These are phyloP conservation scores for Ophiostoma sp. DNA, from an alignment of 2,329 filamentous ascomycete species.

Conservation along the genomic window DNA sequence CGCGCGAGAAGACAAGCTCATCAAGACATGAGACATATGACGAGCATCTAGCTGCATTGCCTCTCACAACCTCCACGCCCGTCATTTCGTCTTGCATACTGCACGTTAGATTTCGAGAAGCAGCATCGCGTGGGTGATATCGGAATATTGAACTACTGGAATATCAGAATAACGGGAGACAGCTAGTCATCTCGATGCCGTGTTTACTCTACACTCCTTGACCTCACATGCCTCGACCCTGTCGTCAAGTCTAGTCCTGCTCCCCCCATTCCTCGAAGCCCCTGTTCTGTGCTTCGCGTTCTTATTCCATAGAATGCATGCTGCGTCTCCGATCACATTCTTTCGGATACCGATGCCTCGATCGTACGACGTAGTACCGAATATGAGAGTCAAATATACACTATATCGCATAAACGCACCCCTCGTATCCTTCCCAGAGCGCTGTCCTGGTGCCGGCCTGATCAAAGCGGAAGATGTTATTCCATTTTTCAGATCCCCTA, in stretches of 20 bases:
- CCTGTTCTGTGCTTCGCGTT: neutral
- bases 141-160: neutral
- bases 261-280: neutral
- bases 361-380: neutral
- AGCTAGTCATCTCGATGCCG: no score
- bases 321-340: conserved; percentile 2
- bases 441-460: no score
- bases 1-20: neutral
- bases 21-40: neutral
- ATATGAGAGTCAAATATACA: neutral
- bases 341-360: neutral
- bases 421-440: no score
- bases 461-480: neutral
- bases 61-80: neutral
- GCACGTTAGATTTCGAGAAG: neutral
- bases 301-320: neutral
- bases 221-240: no score
- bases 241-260: neutral
- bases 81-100: neutral
- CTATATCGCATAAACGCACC: neutral
- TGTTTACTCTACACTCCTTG: neutral
- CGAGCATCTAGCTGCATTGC: conserved; percentile 4
- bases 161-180: no score
- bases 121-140: neutral
- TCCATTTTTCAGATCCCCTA: neutral